Evolutionary conservation across 2,329 filamentous ascomycete genomes (phyloP), one percentile per base, ranked within the genome.

Genomic region (Fusarium albosuccineum): DNA sequence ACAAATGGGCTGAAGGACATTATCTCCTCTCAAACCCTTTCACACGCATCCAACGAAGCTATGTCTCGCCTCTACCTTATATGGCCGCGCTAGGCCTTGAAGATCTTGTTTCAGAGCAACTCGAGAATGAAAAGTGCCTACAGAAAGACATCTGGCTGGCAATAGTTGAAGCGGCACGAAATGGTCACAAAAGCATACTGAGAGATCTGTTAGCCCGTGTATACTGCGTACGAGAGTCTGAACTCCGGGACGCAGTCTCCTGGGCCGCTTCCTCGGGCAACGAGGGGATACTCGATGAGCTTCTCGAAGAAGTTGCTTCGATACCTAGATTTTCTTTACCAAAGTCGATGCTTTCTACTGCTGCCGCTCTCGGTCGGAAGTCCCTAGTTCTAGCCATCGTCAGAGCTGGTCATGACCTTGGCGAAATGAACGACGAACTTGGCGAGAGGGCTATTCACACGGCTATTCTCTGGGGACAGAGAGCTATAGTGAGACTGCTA

Each of bases 1-100:
- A 14, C 5, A 17, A 11, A 7, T 50, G 54, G 54, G 36, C n/a
- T 3, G 45, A 49, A 11, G 41, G 26, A 1, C 33, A 26, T 33
- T 50, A 42, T 10, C 44, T 46, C 0, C 54, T 57, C 10, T 57
- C 54, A 11, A 57, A 36, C 13, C 44, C 54, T 2, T 57, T 57
- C 11, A 57, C 13, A 6, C 34, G 54, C 14, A 50, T 42, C 1
- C 42, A 50, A 14, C 27, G 27, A 30, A 40, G 33, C 16, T 50
- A 57, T 22, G 14, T 57, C 29, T 17, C 44, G n/a, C 17, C 36
- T 2, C 36, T 57, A 6, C 54, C 54, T 30, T 7, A 34, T 3
- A 10, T n/a, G 1, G 27, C 54, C 27, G 44, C 44, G 3, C 13
- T 57, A 5, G 54, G 54, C 6, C 14, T 17, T 10, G 17, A 29